Evolutionary conservation across 2,329 filamentous ascomycete species (phyloP).

Genomic region (Trichophaea hybrida): DNA sequence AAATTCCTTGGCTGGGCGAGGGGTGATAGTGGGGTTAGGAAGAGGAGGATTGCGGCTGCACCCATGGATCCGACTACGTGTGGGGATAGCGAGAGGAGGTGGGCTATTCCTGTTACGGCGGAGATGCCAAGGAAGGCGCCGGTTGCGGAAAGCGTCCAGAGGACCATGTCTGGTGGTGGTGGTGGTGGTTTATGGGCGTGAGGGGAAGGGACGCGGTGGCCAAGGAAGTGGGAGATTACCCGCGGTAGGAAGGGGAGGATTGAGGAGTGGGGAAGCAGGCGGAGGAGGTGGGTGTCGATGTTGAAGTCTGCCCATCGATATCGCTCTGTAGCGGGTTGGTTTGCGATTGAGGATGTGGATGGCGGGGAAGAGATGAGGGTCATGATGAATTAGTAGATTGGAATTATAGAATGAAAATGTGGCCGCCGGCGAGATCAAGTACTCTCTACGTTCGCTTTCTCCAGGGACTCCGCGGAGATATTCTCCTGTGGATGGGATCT

Average conservation of each 20-base stretch:
- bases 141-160: slow-evolving; percentile 49
- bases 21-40: slow-evolving; percentile 56
- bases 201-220: slow-evolving; percentile 38
- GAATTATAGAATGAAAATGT: not conserved
- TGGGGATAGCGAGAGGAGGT: not conserved
- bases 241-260: slow-evolving; percentile 43
- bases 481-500: not conserved
- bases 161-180: slow-evolving; percentile 40
- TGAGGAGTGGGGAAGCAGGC: slow-evolving; percentile 49
- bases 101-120: slow-evolving; percentile 34
- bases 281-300: slow-evolving; percentile 64
- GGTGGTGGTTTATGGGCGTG: slow-evolving; percentile 28
- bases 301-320: slow-evolving; percentile 41
- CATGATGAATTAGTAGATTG: not conserved
- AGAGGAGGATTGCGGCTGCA: slow-evolving; percentile 61
- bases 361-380: not conserved
- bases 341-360: not conserved
- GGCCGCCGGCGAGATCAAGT: not conserved
- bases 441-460: not conserved
- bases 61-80: slow-evolving; percentile 34
- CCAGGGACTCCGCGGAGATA: not conserved
- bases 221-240: slow-evolving; percentile 53
- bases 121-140: slow-evolving; percentile 49
- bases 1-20: slow-evolving; percentile 59
- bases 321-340: not conserved